Base-by-base conservation (phyloP, 345 rosid species). In the Hibiscus mutabilis region DNA sequence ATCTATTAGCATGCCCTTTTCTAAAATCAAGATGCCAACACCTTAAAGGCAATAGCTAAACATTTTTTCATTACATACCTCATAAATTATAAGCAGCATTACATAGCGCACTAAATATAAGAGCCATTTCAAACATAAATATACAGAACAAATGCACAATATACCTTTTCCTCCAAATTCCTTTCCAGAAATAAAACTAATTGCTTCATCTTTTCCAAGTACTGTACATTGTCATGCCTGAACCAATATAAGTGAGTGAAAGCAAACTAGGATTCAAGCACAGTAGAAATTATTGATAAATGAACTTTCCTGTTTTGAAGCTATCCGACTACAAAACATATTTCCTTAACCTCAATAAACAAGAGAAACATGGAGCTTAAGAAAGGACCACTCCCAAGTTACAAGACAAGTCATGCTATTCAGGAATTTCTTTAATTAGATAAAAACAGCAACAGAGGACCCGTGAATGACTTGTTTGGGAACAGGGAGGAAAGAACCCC, bases 151-250 rank as follows among this genome's bases (percentile, higher is more conserved):
- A 13, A 58, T 25, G 24, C 37, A 52, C 18, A 46, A 76, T 47
- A 51, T 82, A 95, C 99, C 97, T 93, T 90, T 33, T 83, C 86
- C 73, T 85, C 99, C 82, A 95, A 75, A 40, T 82, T 90, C 82
- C 87, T 86, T 72, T 87, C 98, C 51, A 92, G 80, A 76, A 90
- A 95, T 74, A 95, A 62, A 60, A 77, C 90, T 85, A 95, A 84
- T 70, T 95, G 99, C 81, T 90, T 95, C 92, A 95, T 74, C 73
- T 92, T 92, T 73, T 95, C 98, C 82, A 95, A 78, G 76, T 75
- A 82, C 71, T 95, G 90, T 80, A 88, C 86, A 79, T 89, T 85
- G 80, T 95, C 97, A 78, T 95, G 99, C 94, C 99, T 95, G 93
- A 69, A 73, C 82, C 71, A 83, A 19, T 65, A 81, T 63, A 73